Evolutionary conservation across 371 early-diverging fungal genomes (phyloP).

Genomic region (Mucor mucedo): DNA sequence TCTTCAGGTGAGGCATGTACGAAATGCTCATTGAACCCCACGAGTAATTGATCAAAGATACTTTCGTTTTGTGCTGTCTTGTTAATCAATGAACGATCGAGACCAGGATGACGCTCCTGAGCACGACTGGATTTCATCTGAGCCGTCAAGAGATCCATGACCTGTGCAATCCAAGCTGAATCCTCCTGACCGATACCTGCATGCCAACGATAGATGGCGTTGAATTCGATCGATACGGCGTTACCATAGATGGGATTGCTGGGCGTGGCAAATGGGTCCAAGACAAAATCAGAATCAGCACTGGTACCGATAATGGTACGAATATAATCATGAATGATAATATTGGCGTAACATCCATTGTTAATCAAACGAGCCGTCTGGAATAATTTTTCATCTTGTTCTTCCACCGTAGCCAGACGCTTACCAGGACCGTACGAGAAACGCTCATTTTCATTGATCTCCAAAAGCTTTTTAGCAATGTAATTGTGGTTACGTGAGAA

Average conservation of each 20-base stretch:
- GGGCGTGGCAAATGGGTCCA: slow-evolving; percentile 37
- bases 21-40: slow-evolving; percentile 40
- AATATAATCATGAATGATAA: slow-evolving; percentile 55
- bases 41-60: slow-evolving; percentile 30
- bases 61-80: slow-evolving; percentile 29
- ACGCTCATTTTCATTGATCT: slow-evolving; percentile 46
- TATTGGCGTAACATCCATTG: slow-evolving; percentile 49
- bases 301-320: slow-evolving; percentile 51
- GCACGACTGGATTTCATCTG: slow-evolving; percentile 6
- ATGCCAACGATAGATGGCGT: slow-evolving; percentile 59
- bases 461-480: slow-evolving; percentile 51
- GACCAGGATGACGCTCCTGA: slow-evolving; percentile 16
- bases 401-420: slow-evolving; percentile 25
- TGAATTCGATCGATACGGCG: slow-evolving; percentile 57
- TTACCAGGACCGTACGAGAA: slow-evolving; percentile 45
- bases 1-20: slow-evolving; percentile 44
- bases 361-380: slow-evolving; percentile 61
- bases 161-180: slow-evolving; percentile 36
- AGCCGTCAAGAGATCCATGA: slow-evolving; percentile 31
- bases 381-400: slow-evolving; percentile 56
- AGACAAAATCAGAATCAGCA: slow-evolving; percentile 36
- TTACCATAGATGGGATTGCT: slow-evolving; percentile 48
- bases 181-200: slow-evolving; percentile 52
- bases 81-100: slow-evolving; percentile 18
- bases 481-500: slow-evolving; percentile 63